Base-by-base conservation (phyloP, 805 yeast species). In the Starmerella roubikii region DNA sequence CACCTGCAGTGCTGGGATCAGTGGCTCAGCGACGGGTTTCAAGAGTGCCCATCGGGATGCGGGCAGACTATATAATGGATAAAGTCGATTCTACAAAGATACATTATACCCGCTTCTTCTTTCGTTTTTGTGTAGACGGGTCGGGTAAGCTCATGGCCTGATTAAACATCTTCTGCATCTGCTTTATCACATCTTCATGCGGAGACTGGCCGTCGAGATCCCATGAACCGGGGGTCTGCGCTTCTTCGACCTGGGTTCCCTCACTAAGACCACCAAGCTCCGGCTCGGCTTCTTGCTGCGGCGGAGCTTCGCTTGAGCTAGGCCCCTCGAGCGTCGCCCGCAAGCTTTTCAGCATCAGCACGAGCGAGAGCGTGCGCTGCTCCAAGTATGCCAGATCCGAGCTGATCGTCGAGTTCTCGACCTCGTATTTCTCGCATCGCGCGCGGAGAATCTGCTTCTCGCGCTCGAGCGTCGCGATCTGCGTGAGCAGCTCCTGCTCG, bases 21-120 rank as follows among this genome's bases (percentile, higher is more conserved):
- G 27, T 88, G 96, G 96, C 76, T 71, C 28, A 28, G 3, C 5
- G 49, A 47, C 12, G 35, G 21, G 13, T 75, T 78, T 64, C 53
- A 59, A 3, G 82, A 73, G 40, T 86, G 97, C 54, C 96, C 96
- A 1, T 76, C 74, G 3, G 91, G 93, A 0, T 79, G 83, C 54
- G 72, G 71, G n/a, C 46, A 47, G 37, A 30, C 22, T 3, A 23
- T 39, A 2, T 13, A 22, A 21, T n/a, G n/a, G n/a, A n/a, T n/a
- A n/a, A n/a, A n/a, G n/a, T n/a, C n/a, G n/a, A n/a, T n/a, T n/a
- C n/a, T n/a, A n/a, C n/a, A n/a, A n/a, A n/a, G n/a, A n/a, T n/a
- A n/a, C n/a, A n/a, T n/a, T n/a, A n/a, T n/a, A n/a, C n/a, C n/a
- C n/a, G n/a, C n/a, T n/a, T n/a, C n/a, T n/a, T n/a, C n/a, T n/a